These are phyloP conservation scores for Phytophthora citricola DNA, from an alignment of 352 stramenopile species.

Conservation along the genomic window DNA sequence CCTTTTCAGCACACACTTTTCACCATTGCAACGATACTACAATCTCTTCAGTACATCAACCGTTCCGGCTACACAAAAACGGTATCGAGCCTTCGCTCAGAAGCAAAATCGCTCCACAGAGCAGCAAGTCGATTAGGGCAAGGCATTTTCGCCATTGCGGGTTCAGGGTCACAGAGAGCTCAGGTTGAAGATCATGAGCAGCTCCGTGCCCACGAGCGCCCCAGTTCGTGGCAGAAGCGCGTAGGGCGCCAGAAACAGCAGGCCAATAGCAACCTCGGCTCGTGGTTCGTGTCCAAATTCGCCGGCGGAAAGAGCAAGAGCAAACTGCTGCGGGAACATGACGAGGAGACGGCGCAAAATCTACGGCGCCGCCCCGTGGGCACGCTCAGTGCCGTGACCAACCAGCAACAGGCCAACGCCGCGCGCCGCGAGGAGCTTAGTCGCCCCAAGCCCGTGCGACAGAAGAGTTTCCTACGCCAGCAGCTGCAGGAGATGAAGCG, in stretches of 20 bases:
- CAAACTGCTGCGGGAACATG: slow-evolving; percentile 65
- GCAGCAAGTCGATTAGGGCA: slow-evolving; percentile 27
- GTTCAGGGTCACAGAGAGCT: background rate
- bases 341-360: slow-evolving; percentile 54
- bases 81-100: slow-evolving; percentile 16
- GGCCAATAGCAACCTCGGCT: slow-evolving; percentile 63
- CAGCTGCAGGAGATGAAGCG: slow-evolving; percentile 84
- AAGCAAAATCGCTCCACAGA: slow-evolving; percentile 24
- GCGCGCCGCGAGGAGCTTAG: slow-evolving; percentile 31
- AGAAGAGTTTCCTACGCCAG: slow-evolving; percentile 72
- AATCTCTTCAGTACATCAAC: background rate
- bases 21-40: background rate
- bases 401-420: slow-evolving; percentile 39
- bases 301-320: slow-evolving; percentile 56
- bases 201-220: slow-evolving; percentile 18
- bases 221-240: slow-evolving; percentile 54
- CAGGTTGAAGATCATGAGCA: slow-evolving; percentile 37
- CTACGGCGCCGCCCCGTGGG: slow-evolving; percentile 43
- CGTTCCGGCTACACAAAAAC: slow-evolving; percentile 31
- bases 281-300: slow-evolving; percentile 78
- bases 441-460: slow-evolving; percentile 50
- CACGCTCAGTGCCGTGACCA: slow-evolving; percentile 48
- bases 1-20: background rate
- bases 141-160: slow-evolving; percentile 3
- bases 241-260: slow-evolving; percentile 65